These are phyloP conservation scores for Hypomontagnella submonticulosa DNA, from an alignment of 495 filamentous ascomycete species.

Conservation along the genomic window DNA sequence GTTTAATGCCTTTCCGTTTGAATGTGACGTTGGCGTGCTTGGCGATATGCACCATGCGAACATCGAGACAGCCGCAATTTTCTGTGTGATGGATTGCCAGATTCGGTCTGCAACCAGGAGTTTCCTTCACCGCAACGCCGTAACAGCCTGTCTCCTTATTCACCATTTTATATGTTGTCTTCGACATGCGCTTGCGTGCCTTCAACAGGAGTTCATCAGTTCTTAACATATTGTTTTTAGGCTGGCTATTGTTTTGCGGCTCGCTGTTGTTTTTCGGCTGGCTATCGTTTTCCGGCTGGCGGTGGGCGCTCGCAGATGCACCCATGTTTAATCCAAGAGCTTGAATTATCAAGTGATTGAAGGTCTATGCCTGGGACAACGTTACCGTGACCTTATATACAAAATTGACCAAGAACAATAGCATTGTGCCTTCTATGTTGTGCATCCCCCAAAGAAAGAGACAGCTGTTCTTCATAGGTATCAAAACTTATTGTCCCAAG, in stretches of 20 bases:
- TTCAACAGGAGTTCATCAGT: conserved; percentile 4
- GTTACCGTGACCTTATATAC: conserved; percentile 4
- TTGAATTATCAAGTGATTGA: too few species aligned
- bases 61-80: conserved; percentile 6
- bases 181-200: conserved; percentile 23
- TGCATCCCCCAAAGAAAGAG: neutral
- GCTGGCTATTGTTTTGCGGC: too few species aligned
- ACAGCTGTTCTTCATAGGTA: neutral
- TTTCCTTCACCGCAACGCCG: conserved; percentile 5
- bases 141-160: conserved; percentile 24
- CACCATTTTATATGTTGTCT: conserved; percentile 14
- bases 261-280: neutral
- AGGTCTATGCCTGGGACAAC: too few species aligned
- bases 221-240: conserved; percentile 3
- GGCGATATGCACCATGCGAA: conserved; percentile 1
- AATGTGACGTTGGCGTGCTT: conserved; percentile 12
- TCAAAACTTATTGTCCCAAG: neutral
- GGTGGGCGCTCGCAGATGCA: too few species aligned
- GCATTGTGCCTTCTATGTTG: neutral
- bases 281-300: neutral
- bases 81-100: conserved; percentile 20
- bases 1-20: conserved; percentile 7
- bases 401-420: conserved; percentile 3
- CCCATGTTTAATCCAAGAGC: too few species aligned
- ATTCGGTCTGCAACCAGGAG: neutral